Evolutionary conservation across 2,329 filamentous ascomycete genomes (phyloP).

Genomic region (Hysterium pulicare): DNA sequence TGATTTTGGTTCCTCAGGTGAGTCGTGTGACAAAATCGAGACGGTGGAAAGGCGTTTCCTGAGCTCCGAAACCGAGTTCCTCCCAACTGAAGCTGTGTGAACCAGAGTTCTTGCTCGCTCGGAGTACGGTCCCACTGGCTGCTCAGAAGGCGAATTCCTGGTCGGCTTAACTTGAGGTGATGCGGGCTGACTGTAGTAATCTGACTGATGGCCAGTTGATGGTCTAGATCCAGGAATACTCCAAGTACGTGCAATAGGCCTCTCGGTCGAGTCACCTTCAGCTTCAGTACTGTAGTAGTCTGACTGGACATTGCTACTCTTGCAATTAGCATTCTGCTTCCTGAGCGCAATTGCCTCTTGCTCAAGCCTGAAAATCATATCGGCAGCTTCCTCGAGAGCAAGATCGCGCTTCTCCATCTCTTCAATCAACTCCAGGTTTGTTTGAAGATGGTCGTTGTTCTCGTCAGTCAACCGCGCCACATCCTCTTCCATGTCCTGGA

Average conservation of each 20-base stretch:
- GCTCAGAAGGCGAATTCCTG: background rate
- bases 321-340: slow-evolving; percentile 24
- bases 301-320: slow-evolving; percentile 5
- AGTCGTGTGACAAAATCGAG: background rate
- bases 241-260: slow-evolving; percentile 21
- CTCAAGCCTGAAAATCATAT: slow-evolving; percentile 28
- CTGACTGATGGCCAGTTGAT: slow-evolving; percentile 33
- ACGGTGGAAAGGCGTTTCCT: slow-evolving; percentile 1
- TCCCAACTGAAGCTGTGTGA: background rate
- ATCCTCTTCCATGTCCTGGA: slow-evolving; percentile 19
- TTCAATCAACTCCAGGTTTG: slow-evolving; percentile 20
- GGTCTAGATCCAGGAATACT: slow-evolving; percentile 34
- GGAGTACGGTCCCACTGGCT: background rate
- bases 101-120: background rate
- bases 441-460: slow-evolving; percentile 7
- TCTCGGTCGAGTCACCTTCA: slow-evolving; percentile 12
- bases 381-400: slow-evolving; percentile 32
- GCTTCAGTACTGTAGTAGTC: slow-evolving; percentile 12
- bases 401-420: slow-evolving; percentile 23
- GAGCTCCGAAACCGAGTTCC: background rate
- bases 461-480: slow-evolving; percentile 13
- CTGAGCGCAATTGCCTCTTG: slow-evolving; percentile 21
- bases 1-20: background rate
- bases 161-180: slow-evolving; percentile 24
- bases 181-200: slow-evolving; percentile 36